These are phyloP conservation scores for Acephala macrosclerotiorum DNA, from an alignment of 2,329 filamentous ascomycete species.

Conservation along the genomic window DNA sequence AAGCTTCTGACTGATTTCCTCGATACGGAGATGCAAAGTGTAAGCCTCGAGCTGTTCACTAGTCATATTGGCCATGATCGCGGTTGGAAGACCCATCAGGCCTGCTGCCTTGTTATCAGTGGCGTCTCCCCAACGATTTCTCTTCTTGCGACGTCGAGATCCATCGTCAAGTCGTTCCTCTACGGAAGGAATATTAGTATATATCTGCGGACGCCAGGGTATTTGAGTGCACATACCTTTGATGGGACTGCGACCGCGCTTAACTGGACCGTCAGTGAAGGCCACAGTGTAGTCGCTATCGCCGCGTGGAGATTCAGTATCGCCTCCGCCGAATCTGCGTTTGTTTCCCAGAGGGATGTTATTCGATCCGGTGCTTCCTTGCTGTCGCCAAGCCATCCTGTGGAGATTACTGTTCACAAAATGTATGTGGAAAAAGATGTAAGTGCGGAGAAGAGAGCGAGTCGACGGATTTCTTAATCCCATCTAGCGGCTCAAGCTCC, in stretches of 20 bases:
- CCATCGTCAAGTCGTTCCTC: slow-evolving; percentile 63
- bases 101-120: slow-evolving; percentile 98
- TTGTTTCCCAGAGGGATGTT: slow-evolving; percentile 92
- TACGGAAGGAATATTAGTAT: slow-evolving; percentile 35
- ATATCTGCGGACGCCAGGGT: background rate
- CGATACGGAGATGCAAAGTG: slow-evolving; percentile 93
- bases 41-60: slow-evolving; percentile 98
- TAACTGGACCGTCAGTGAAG: slow-evolving; percentile 53
- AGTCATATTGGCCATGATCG: slow-evolving; percentile 97
- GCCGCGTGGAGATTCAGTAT: slow-evolving; percentile 49
- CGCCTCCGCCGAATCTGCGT: slow-evolving; percentile 79
- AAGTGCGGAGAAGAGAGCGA: background rate
- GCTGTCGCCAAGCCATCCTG: slow-evolving; percentile 72
- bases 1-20: slow-evolving; percentile 99
- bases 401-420: slow-evolving; percentile 18
- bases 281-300: slow-evolving; percentile 40
- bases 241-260: slow-evolving; percentile 89
- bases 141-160: slow-evolving; percentile 91
- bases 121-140: slow-evolving; percentile 97
- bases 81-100: slow-evolving; percentile 95
- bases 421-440: background rate
- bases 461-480: slow-evolving; percentile 15
- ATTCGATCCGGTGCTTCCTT: slow-evolving; percentile 96
- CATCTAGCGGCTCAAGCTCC: slow-evolving; percentile 1
- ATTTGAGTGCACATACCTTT: slow-evolving; percentile 64